Conservation (phyloP, 495 filamentous ascomycete genomes). For the Neurospora tetraspora region DNA sequence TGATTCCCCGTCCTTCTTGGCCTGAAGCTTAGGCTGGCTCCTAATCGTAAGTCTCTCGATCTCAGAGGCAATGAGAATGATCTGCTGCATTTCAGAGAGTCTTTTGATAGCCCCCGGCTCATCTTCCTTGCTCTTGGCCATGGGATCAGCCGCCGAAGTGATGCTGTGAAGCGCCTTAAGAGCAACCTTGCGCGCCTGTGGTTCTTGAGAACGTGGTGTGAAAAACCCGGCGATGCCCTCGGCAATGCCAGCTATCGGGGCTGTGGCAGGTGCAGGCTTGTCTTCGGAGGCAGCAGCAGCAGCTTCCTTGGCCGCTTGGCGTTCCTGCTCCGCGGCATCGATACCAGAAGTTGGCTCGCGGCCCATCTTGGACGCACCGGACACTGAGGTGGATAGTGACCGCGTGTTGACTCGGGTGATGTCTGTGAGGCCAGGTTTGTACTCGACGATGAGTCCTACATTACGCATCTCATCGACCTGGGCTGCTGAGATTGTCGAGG, state of each 20-base stretch:
- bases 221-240: conserved; percentile 22
- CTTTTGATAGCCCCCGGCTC: conserved; percentile 20
- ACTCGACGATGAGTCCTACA: conserved; percentile 71
- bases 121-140: conserved; percentile 21
- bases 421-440: conserved; percentile 55
- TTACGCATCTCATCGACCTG: conserved; percentile 71
- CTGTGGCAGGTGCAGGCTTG: conserved; percentile 1
- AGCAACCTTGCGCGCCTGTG: conserved; percentile 29
- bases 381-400: conserved; percentile 52
- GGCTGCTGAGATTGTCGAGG: conserved; percentile 62
- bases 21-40: conserved; percentile 20
- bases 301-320: neutral
- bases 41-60: conserved; percentile 36
- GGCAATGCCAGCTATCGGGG: neutral
- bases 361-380: conserved; percentile 16
- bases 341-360: neutral
- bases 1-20: conserved; percentile 16
- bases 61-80: conserved; percentile 59
- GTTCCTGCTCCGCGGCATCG: conserved; percentile 3
- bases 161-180: conserved; percentile 54
- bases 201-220: conserved; percentile 13
- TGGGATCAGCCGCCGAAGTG: conserved; percentile 36
- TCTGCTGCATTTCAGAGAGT: conserved; percentile 58
- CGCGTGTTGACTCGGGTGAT: conserved; percentile 74
- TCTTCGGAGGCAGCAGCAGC: neutral